Evolutionary conservation across 164 flowering plant species (phyloP).

Genomic region (Tetracentron sinense): DNA sequence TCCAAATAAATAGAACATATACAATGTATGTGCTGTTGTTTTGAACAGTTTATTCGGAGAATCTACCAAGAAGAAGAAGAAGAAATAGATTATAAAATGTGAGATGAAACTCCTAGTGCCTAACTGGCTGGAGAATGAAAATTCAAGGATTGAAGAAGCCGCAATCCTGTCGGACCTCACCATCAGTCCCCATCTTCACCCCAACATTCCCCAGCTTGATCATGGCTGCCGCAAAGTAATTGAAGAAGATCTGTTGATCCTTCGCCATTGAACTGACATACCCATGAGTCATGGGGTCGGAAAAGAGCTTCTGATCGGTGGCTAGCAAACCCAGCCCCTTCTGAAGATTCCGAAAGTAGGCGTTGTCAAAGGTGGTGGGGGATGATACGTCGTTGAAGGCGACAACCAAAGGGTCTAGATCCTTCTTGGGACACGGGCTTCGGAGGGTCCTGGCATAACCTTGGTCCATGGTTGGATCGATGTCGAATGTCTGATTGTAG

Average conservation of each 20-base stretch:
- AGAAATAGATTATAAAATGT: no score
- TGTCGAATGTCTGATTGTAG: constrained; percentile 22
- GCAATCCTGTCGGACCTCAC: constrained; percentile 53
- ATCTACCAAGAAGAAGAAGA: no score
- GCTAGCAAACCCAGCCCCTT: constrained; percentile 59
- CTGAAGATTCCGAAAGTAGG: constrained; percentile 52
- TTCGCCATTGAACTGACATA: constrained; percentile 42
- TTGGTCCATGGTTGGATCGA: constrained; percentile 46
- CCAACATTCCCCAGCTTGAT: constrained; percentile 51
- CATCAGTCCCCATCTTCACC: constrained; percentile 33
- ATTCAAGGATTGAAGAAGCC: constrained; percentile 36
- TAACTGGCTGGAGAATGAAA: background rate
- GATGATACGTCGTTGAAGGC: constrained; percentile 70
- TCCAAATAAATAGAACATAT: no score
- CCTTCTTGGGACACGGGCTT: constrained; percentile 41
- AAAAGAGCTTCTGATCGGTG: constrained; percentile 44
- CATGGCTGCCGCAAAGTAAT: constrained; percentile 56
- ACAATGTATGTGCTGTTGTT: no score
- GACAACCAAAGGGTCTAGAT: constrained; percentile 47
- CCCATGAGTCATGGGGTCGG: constrained; percentile 40
- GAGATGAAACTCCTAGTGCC: no score
- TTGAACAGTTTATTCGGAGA: no score
- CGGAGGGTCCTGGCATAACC: constrained; percentile 39
- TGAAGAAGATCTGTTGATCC: constrained; percentile 49
- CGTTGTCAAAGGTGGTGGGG: constrained; percentile 65